Percentiles rank a stretch among this genome's conserved stretches.
These are phyloP conservation scores for Exophiala alcalophila DNA, from an alignment of 2,329 filamentous ascomycete genomes.

Conservation along the genomic window DNA sequence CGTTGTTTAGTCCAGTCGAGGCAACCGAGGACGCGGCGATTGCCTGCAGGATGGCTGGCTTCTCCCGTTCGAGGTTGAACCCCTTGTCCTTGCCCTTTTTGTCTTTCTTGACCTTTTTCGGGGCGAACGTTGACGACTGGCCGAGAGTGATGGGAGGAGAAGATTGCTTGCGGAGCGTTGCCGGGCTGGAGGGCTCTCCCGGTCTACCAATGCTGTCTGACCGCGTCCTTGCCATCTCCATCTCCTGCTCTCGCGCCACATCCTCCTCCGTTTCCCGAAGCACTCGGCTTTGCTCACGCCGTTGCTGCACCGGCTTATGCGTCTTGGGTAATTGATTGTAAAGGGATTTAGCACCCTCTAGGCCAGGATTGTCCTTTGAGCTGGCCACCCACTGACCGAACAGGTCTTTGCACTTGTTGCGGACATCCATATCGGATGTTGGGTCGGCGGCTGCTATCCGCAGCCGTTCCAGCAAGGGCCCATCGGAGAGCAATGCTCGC, in stretches of 20 bases:
- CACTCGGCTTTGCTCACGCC: slow-evolving; percentile 76
- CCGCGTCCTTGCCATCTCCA: slow-evolving; percentile 18
- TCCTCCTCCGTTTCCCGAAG: slow-evolving; percentile 73
- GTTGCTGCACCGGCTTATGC: slow-evolving; percentile 63
- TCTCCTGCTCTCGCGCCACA: slow-evolving; percentile 56
- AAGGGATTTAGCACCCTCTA: slow-evolving; percentile 74
- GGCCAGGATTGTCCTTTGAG: slow-evolving; percentile 76
- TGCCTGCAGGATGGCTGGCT: slow-evolving; percentile 78
- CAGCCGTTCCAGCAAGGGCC: slow-evolving; percentile 85
- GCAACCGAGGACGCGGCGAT: slow-evolving; percentile 88
- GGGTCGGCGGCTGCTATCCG: slow-evolving; percentile 82
- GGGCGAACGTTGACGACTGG: slow-evolving; percentile 27
- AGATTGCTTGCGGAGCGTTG: slow-evolving; percentile 24
- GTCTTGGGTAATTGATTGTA: slow-evolving; percentile 66
- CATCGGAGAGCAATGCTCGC: slow-evolving; percentile 74
- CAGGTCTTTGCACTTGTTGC: slow-evolving; percentile 78
- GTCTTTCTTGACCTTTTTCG: slow-evolving; percentile 30
- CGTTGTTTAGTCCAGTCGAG: slow-evolving; percentile 85
- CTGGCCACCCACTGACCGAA: slow-evolving; percentile 80
- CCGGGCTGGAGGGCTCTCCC: slow-evolving; percentile 21
- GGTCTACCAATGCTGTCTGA: slow-evolving; percentile 18
- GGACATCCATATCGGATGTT: slow-evolving; percentile 80
- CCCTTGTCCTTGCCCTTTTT: slow-evolving; percentile 53
- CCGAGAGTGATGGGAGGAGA: slow-evolving; percentile 26
- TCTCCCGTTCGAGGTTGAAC: slow-evolving; percentile 85